phyloP scores from a whole-genome alignment of 2,329 filamentous ascomycete genomes.

The Fusarium torreyae region DNA sequence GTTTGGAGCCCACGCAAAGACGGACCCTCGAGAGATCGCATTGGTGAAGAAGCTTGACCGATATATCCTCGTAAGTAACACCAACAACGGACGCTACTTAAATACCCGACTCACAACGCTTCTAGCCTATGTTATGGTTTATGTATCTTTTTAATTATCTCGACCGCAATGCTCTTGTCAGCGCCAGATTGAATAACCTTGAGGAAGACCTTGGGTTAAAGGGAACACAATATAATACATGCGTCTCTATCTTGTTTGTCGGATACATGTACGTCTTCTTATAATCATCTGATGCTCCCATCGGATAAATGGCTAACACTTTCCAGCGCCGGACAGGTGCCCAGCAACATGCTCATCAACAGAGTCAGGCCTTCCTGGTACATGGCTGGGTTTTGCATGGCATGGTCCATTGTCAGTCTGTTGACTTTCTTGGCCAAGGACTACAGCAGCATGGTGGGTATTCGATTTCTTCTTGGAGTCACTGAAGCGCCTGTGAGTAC shows the following conservation, averaged over 20 bases:
- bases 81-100: background rate
- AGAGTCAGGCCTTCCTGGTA: slow-evolving; percentile 61
- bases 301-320: background rate
- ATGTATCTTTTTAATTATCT: slow-evolving; percentile 61
- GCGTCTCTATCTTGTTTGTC: slow-evolving; percentile 54
- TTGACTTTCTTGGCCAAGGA: slow-evolving; percentile 59
- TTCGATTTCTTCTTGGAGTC: slow-evolving; percentile 59
- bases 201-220: slow-evolving; percentile 65
- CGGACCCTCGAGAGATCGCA: slow-evolving; percentile 40
- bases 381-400: slow-evolving; percentile 56
- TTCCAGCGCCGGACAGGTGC: slow-evolving; percentile 50
- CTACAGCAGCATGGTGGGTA: slow-evolving; percentile 60
- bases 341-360: slow-evolving; percentile 58
- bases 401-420: slow-evolving; percentile 59
- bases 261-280: slow-evolving; percentile 52
- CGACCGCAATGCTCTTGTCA: slow-evolving; percentile 70
- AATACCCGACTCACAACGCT: background rate
- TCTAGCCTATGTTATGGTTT: slow-evolving; percentile 52
- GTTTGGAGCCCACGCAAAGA: slow-evolving; percentile 43
- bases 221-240: slow-evolving; percentile 55
- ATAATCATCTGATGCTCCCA: background rate
- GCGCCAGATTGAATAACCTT: slow-evolving; percentile 68
- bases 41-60: slow-evolving; percentile 41
- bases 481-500: slow-evolving; percentile 55
- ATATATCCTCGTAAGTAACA: slow-evolving; percentile 31